These are phyloP conservation scores for Volvox carteri DNA, from an alignment of 163 green algal species.

Conservation along the genomic window DNA sequence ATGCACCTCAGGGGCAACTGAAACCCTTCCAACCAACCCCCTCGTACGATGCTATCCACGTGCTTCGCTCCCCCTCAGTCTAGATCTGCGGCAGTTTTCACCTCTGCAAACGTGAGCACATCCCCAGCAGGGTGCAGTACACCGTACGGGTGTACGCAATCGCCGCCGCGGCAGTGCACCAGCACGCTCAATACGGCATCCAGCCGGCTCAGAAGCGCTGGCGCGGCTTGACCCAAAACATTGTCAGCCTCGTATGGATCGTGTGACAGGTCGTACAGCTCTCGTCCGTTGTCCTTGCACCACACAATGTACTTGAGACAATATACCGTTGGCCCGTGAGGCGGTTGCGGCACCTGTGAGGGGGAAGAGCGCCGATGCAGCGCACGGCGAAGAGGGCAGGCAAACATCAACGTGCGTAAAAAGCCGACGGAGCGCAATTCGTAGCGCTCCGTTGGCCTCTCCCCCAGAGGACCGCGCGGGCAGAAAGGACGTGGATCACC, in stretches of 20 bases:
- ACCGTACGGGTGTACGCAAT: constrained; percentile 18
- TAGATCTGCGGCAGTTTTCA: not conserved
- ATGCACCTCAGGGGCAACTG: too few species aligned
- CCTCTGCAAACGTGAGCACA: constrained; percentile 35
- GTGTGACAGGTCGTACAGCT: constrained; percentile 60
- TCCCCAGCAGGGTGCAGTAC: constrained; percentile 31
- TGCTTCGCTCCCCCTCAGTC: too few species aligned
- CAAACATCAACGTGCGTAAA: not conserved
- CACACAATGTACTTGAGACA: constrained; percentile 51
- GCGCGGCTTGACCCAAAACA: not conserved
- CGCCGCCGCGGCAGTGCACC: constrained; percentile 52
- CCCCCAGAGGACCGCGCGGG: too few species aligned
- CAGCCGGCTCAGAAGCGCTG: constrained; percentile 36
- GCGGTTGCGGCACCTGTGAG: not conserved
- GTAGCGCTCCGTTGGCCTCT: too few species aligned
- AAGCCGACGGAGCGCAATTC: not conserved
- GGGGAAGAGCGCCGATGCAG: too few species aligned
- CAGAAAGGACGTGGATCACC: too few species aligned
- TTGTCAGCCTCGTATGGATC: constrained; percentile 60
- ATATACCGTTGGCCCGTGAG: not conserved
- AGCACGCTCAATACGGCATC: constrained; percentile 55
- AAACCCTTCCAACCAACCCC: too few species aligned
- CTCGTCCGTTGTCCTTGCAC: constrained; percentile 41
- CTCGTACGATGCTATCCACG: too few species aligned
- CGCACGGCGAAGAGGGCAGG: too few species aligned